A percentile compares a stretch with the other conserved stretches of the same genome.
Evolutionary conservation across 805 yeast genomes (phyloP).

Genomic region (Osmozyma mogii): DNA sequence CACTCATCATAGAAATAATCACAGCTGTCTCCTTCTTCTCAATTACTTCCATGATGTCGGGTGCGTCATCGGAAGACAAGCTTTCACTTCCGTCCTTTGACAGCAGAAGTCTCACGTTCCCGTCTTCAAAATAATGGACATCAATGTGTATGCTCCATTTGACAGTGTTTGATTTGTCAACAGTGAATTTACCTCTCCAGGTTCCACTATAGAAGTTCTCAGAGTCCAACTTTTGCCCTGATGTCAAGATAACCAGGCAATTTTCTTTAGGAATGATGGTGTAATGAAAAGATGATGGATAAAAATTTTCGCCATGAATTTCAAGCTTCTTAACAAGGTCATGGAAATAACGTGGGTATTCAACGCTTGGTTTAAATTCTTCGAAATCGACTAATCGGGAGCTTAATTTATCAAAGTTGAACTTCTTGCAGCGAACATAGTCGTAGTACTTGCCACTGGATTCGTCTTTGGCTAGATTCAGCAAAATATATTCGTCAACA

Average conservation of each 20-base stretch:
- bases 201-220: conserved; percentile 83
- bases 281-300: conserved; percentile 47
- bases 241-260: conserved; percentile 48
- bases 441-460: conserved; percentile 45
- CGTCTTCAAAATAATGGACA: conserved; percentile 93
- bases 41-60: conserved; percentile 39
- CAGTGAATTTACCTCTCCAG: conserved; percentile 66
- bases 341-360: conserved; percentile 23
- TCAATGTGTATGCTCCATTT: conserved; percentile 56
- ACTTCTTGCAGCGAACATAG: conserved; percentile 36
- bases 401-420: conserved; percentile 51
- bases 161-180: conserved; percentile 24
- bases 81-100: conserved; percentile 26
- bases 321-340: conserved; percentile 27
- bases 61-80: conserved; percentile 25
- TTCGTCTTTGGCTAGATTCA: conserved; percentile 23
- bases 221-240: conserved; percentile 68
- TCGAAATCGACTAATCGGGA: conserved; percentile 48
- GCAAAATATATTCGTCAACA: conserved; percentile 24
- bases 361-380: conserved; percentile 17
- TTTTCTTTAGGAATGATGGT: conserved; percentile 31
- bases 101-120: conserved; percentile 76
- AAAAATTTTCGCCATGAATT: conserved; percentile 56
- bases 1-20: conserved; percentile 51
- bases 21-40: conserved; percentile 48